Evolutionary conservation across 2,329 filamentous ascomycete species (phyloP).

Genomic region (Zasmidium angulare): DNA sequence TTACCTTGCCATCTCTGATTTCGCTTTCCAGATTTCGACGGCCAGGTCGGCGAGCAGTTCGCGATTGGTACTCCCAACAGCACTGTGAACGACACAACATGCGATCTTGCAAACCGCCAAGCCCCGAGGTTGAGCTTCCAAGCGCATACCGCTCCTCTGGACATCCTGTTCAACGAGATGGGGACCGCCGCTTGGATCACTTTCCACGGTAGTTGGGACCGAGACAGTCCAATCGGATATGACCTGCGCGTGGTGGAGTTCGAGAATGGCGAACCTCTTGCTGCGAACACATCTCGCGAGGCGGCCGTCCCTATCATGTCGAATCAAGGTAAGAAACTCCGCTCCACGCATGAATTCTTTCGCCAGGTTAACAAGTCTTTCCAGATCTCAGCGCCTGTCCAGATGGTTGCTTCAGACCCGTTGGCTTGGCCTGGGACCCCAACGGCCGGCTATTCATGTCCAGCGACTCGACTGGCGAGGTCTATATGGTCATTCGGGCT

Average conservation of each 20-base stretch:
- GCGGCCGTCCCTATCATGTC: slow-evolving; percentile 54
- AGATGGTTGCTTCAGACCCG: slow-evolving; percentile 61
- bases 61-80: slow-evolving; percentile 41
- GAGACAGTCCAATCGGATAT: slow-evolving; percentile 50
- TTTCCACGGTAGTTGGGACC: slow-evolving; percentile 70
- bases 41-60: slow-evolving; percentile 51
- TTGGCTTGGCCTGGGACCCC: slow-evolving; percentile 55
- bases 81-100: slow-evolving; percentile 50
- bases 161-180: slow-evolving; percentile 65
- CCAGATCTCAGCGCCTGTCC: slow-evolving; percentile 55
- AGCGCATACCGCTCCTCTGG: slow-evolving; percentile 70
- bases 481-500: slow-evolving; percentile 52
- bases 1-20: too few species aligned
- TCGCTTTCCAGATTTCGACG: slow-evolving; percentile 48
- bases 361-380: too few species aligned
- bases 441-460: slow-evolving; percentile 61
- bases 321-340: slow-evolving; percentile 38
- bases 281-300: slow-evolving; percentile 45
- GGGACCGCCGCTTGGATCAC: slow-evolving; percentile 62
- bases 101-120: slow-evolving; percentile 38
- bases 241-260: slow-evolving; percentile 51
- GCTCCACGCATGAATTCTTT: neutral
- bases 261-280: slow-evolving; percentile 47
- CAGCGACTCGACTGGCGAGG: slow-evolving; percentile 64
- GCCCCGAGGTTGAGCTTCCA: slow-evolving; percentile 58